Evolutionary conservation across 208 protist genomes (phyloP).

Genomic region (Phytomonas sp.): DNA sequence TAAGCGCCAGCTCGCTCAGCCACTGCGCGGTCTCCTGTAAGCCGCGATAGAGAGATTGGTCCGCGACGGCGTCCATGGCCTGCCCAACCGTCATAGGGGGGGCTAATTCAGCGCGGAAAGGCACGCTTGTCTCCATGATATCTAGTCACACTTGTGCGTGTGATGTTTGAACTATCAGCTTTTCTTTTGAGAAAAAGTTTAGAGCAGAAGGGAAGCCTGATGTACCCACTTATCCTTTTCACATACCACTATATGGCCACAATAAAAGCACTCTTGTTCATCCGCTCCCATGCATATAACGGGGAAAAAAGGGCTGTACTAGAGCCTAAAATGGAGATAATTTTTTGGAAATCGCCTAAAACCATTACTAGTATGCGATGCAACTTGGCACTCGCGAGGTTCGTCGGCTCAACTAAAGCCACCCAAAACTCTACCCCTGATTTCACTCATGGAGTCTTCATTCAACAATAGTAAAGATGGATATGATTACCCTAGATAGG

Average conservation of each 20-base stretch:
- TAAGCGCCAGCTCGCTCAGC: constrained; percentile 63
- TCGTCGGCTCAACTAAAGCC: neutral
- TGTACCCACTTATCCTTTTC: neutral
- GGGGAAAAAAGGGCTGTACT: neutral
- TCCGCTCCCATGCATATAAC: neutral
- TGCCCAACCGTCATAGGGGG: constrained; percentile 23
- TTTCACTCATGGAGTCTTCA: neutral
- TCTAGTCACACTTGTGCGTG: neutral
- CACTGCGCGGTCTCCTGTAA: constrained; percentile 44
- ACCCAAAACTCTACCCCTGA: neutral
- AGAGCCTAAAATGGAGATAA: neutral
- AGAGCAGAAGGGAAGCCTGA: neutral
- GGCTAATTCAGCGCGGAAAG: neutral
- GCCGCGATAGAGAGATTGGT: constrained; percentile 56
- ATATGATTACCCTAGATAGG: neutral
- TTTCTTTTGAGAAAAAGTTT: neutral
- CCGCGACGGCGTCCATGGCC: constrained; percentile 37
- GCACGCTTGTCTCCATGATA: neutral
- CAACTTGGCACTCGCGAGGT: neutral
- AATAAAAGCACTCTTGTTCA: neutral
- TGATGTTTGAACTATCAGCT: neutral
- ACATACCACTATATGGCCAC: neutral
- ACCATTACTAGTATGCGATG: neutral
- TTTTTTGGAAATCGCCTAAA: neutral
- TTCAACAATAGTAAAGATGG: neutral